phyloP scores from a whole-genome alignment of 2,329 filamentous ascomycete genomes.

The Scleromitrula shiraiana region DNA sequence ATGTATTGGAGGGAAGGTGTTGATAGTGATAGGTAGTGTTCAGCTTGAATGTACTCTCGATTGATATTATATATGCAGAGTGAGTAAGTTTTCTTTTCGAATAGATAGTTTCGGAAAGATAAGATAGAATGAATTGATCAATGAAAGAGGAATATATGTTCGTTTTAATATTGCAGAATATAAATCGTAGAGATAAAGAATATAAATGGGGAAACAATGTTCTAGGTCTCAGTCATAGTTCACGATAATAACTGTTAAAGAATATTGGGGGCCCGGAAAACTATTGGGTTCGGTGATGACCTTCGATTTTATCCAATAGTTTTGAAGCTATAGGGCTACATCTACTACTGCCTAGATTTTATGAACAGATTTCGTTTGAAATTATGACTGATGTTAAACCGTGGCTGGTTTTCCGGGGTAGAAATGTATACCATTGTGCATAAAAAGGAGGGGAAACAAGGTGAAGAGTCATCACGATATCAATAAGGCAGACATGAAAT shows the following conservation, averaged over 20 bases:
- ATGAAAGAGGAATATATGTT: neutral
- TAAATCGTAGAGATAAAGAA: neutral
- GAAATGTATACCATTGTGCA: too few species aligned
- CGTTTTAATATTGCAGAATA: slow-evolving; percentile 1
- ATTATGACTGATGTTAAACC: too few species aligned
- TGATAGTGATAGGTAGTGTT: neutral
- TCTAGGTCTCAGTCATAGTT: neutral
- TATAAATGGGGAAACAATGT: neutral
- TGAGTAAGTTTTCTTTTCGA: neutral
- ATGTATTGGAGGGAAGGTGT: neutral
- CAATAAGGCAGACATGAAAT: too few species aligned
- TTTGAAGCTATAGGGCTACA: neutral
- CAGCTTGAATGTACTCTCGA: neutral
- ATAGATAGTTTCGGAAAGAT: neutral
- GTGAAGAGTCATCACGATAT: too few species aligned
- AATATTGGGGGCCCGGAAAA: neutral
- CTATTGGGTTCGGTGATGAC: neutral
- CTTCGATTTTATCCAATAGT: neutral
- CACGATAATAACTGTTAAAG: neutral
- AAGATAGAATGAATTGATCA: neutral
- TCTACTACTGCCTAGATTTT: too few species aligned
- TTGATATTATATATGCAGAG: neutral
- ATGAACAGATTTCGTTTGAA: too few species aligned
- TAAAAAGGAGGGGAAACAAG: too few species aligned
- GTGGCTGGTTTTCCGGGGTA: too few species aligned